Base-by-base conservation (phyloP, 1,139 yeast species). In the Zhuliangozyma blackwelliae region DNA sequence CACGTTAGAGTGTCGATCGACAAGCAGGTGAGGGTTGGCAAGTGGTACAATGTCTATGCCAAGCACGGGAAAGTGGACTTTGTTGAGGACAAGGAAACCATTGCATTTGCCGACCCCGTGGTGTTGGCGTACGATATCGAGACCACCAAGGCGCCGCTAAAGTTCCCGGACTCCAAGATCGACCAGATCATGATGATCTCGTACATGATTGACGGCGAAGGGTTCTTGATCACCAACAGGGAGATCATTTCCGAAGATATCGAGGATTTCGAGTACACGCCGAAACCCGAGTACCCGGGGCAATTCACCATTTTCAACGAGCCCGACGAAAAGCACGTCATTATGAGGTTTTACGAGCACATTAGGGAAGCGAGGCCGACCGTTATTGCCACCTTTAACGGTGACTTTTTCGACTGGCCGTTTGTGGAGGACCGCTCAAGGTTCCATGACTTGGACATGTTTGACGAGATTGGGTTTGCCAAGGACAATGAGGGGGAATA, bases 381-480 rank as follows among this genome's bases (percentile, higher is more conserved):
- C 0, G 96, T 92, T 10, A 92, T 94, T 38, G 96, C 97, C 1
- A 92, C 98, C 0, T 94, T 88, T 53, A 94, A 94, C 63, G 99
- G 99, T 68, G 99, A 94, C 58, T 89, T 89, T 54, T 94, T 94
- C 63, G 99, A 94, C 70, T 94, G 98, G 98, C 99, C 99, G 1
- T 94, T 89, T 59, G 94, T 94, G 5, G 98, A 90, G 49, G 81
- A 85, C 11, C 72, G 99, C 54, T 82, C 97, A 2, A 65, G 81
- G 27, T 75, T 77, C 41, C 95, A 92, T 57, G 97, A 88, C 20
- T 57, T 94, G 47, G 83, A 86, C 57, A 82, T 94, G 95, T 86
- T 79, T 56, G 84, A 84, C 36, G 97, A 92, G 58, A 92, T 92
- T 50, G 99, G 99, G 1, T 94, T 92, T 57, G 87, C 89, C 7